These are phyloP conservation scores for Aureobasidium sp. DNA, from an alignment of 2,329 filamentous ascomycete genomes.

Conservation along the genomic window DNA sequence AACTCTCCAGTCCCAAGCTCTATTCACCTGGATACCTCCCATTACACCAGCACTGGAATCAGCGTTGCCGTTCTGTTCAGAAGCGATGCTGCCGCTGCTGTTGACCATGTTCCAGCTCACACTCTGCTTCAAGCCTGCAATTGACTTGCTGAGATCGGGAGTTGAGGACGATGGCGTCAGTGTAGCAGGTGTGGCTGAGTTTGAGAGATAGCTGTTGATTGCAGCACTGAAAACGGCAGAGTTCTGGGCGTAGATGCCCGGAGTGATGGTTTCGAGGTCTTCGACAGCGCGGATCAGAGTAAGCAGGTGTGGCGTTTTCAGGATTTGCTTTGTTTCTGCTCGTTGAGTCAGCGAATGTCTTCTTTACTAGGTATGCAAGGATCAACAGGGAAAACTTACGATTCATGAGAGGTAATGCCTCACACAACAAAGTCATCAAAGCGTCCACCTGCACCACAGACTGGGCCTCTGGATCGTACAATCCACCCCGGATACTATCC, in stretches of 20 bases:
- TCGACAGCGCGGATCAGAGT: conserved; percentile 69
- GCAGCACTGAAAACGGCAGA: conserved; percentile 74
- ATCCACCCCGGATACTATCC: conserved; percentile 83
- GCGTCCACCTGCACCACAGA: conserved; percentile 86
- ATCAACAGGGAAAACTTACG: conserved; percentile 31
- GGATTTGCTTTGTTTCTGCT: conserved; percentile 38
- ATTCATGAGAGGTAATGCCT: conserved; percentile 71
- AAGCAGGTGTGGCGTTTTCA: conserved; percentile 67
- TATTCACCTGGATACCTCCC: conserved; percentile 21
- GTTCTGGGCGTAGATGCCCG: conserved; percentile 64
- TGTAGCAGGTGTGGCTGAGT: conserved; percentile 35
- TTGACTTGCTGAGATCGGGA: conserved; percentile 12
- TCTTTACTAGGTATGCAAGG: conserved; percentile 14
- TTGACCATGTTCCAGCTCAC: conserved; percentile 56
- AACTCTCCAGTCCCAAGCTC: conserved; percentile 64
- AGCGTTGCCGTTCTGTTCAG: conserved; percentile 19
- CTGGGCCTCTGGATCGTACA: conserved; percentile 75
- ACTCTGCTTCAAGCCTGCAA: conserved; percentile 26
- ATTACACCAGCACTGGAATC: conserved; percentile 19
- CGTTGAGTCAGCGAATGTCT: not conserved
- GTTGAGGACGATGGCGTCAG: conserved; percentile 13
- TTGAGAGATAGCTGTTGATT: conserved; percentile 51
- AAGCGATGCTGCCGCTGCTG: conserved; percentile 53
- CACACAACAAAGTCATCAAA: conserved; percentile 73
- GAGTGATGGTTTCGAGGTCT: conserved; percentile 68